Percentiles rank a stretch among this genome's conserved stretches.
These are phyloP conservation scores for Strigomonas galati DNA, from an alignment of 208 protist species.

Conservation along the genomic window DNA sequence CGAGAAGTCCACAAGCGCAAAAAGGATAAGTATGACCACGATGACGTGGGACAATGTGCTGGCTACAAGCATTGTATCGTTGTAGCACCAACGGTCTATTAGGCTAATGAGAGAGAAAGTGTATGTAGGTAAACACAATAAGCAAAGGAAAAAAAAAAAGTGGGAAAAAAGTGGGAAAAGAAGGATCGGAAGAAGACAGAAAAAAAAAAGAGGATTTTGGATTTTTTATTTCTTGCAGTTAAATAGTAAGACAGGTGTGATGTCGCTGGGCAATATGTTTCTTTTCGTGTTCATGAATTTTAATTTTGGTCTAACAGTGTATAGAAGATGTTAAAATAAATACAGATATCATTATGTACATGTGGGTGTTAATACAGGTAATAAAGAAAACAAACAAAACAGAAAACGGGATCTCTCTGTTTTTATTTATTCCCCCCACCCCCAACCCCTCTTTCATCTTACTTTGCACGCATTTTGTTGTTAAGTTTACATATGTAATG, in stretches of 20 bases:
- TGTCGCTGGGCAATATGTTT: no score
- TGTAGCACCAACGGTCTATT: constrained; percentile 60
- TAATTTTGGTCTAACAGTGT: no score
- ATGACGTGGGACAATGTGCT: not conserved
- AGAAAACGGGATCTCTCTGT: no score
- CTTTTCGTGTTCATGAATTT: no score
- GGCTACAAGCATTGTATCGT: no score
- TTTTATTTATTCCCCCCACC: no score
- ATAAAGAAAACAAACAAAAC: no score
- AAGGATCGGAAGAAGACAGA: constrained; percentile 7
- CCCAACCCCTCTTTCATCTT: no score
- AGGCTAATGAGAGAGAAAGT: not conserved
- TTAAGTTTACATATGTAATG: constrained; percentile 12
- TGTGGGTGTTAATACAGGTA: no score
- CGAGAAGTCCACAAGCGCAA: constrained; percentile 5
- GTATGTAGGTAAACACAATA: not conserved
- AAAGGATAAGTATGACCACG: not conserved
- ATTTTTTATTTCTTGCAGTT: not conserved
- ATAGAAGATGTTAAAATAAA: constrained; percentile 9
- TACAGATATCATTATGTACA: not conserved
- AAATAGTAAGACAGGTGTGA: no score
- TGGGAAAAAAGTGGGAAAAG: constrained; percentile 23
- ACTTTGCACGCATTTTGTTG: no score
- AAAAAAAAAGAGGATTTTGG: constrained; percentile 6
- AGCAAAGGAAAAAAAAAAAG: constrained; percentile 27